Evolutionary conservation across 2,329 filamentous ascomycete genomes (phyloP).

Genomic region (Aurifilum marmelostoma): DNA sequence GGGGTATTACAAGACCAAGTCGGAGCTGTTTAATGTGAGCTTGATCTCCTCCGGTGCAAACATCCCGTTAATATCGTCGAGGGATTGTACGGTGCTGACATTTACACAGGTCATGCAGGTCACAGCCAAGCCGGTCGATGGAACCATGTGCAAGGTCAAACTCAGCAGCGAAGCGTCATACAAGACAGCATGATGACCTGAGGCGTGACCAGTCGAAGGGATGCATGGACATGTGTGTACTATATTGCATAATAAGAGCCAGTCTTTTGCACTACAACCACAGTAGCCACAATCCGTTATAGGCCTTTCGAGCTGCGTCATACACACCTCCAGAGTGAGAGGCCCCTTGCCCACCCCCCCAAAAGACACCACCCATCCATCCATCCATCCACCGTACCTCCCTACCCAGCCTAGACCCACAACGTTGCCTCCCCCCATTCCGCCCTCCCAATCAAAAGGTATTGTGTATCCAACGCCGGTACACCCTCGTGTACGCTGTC

Average conservation of each 20-base stretch:
- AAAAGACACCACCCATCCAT: too few species aligned
- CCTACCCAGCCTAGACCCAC: background rate
- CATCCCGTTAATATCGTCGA: background rate
- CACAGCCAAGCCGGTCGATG: slow-evolving; percentile 37
- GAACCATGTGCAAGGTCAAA: slow-evolving; percentile 35
- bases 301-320: too few species aligned
- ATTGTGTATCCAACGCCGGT: slow-evolving; percentile 4
- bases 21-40: slow-evolving; percentile 37
- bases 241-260: slow-evolving; percentile 7
- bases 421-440: background rate
- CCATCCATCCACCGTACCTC: background rate
- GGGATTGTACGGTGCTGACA: background rate
- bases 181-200: background rate
- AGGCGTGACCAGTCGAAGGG: background rate
- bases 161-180: slow-evolving; percentile 26
- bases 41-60: background rate
- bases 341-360: too few species aligned
- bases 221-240: background rate
- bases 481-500: background rate
- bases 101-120: slow-evolving; percentile 33
- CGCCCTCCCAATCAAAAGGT: background rate
- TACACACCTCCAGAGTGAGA: too few species aligned
- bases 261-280: background rate
- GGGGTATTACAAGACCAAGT: slow-evolving; percentile 34
- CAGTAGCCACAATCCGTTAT: too few species aligned